Evolutionary conservation across 2,329 filamentous ascomycete genomes (phyloP).

Genomic region (Curvularia lunata): DNA sequence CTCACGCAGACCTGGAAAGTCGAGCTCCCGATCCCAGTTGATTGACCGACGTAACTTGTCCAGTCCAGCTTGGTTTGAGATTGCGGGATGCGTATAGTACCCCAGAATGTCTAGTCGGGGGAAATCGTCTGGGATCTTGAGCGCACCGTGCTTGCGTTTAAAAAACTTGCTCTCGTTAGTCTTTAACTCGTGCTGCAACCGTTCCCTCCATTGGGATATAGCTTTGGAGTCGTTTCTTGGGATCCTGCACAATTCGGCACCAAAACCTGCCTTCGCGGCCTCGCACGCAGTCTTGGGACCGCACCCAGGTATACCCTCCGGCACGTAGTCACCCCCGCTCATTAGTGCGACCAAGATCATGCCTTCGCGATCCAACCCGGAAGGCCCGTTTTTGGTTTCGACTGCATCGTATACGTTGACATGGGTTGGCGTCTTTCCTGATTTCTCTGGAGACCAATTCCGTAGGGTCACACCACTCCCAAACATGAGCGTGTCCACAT

Average conservation of each 20-base stretch:
- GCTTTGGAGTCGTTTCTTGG: slow-evolving; percentile 64
- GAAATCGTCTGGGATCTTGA: slow-evolving; percentile 80
- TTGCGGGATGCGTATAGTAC: slow-evolving; percentile 86
- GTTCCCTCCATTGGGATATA: slow-evolving; percentile 72
- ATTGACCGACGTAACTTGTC: slow-evolving; percentile 61
- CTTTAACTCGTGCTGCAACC: slow-evolving; percentile 74
- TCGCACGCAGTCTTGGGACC: slow-evolving; percentile 89
- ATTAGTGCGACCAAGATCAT: slow-evolving; percentile 95
- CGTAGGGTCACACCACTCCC: slow-evolving; percentile 79
- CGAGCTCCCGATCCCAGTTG: slow-evolving; percentile 67
- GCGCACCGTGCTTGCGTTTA: slow-evolving; percentile 72
- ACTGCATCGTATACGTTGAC: slow-evolving; percentile 78
- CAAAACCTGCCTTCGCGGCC: slow-evolving; percentile 87
- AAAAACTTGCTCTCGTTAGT: slow-evolving; percentile 88
- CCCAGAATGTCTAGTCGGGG: slow-evolving; percentile 79
- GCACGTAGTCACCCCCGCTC: slow-evolving; percentile 93
- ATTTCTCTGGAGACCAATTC: slow-evolving; percentile 80
- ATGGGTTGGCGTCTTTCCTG: slow-evolving; percentile 78
- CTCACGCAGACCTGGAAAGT: slow-evolving; percentile 70
- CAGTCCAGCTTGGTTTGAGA: slow-evolving; percentile 69
- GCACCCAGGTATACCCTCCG: slow-evolving; percentile 84
- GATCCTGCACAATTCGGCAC: slow-evolving; percentile 72
- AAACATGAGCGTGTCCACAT: slow-evolving; percentile 98
- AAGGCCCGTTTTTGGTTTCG: slow-evolving; percentile 59
- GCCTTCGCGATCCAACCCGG: slow-evolving; percentile 78